phyloP scores from a whole-genome alignment of 192 early-diverging fungal genomes.

The Linnemannia exigua region DNA sequence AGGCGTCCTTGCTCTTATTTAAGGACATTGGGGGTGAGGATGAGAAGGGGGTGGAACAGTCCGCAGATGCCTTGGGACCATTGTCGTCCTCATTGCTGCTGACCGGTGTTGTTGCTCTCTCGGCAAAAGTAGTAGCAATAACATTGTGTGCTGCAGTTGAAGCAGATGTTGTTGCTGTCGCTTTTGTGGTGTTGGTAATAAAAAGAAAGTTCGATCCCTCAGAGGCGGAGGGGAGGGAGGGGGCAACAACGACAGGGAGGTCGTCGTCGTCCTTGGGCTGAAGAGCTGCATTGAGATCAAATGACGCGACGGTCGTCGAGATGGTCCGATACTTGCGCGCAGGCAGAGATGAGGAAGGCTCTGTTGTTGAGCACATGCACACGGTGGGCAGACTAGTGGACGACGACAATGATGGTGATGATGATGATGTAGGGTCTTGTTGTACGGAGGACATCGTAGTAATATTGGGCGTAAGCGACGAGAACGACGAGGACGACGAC shows the following conservation, averaged over 20 bases:
- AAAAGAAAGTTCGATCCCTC: background rate
- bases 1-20: background rate
- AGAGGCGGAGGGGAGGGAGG: background rate
- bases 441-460: background rate
- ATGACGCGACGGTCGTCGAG: slow-evolving; percentile 26
- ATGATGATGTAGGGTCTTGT: background rate
- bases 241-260: background rate
- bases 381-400: background rate
- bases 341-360: background rate
- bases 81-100: background rate
- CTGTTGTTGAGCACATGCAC: slow-evolving; percentile 6
- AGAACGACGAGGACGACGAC: background rate
- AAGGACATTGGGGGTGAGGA: background rate
- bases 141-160: background rate
- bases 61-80: background rate
- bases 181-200: too few species aligned
- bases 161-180: background rate
- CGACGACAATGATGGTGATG: background rate
- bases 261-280: background rate
- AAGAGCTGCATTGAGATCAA: slow-evolving; percentile 20
- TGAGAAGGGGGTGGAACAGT: background rate
- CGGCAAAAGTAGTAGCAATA: background rate
- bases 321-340: slow-evolving; percentile 28
- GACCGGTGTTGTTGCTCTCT: background rate
- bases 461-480: background rate